These are phyloP conservation scores for Pestalotiopsis sp. DNA, from an alignment of 2,329 filamentous ascomycete genomes.

Conservation along the genomic window DNA sequence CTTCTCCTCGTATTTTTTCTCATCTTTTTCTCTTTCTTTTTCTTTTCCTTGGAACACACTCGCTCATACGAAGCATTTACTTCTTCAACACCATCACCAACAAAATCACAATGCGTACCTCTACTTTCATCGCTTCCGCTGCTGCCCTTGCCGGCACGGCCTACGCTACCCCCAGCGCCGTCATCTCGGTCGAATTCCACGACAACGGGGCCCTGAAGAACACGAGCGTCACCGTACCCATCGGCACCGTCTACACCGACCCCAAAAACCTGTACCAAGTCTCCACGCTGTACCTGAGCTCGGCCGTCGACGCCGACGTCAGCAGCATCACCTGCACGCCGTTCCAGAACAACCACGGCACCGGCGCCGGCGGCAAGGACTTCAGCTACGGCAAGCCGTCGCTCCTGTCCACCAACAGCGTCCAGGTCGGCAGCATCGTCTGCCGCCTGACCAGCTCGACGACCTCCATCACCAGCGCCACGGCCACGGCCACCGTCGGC, in stretches of 20 bases:
- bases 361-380: conserved; percentile 18
- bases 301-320: conserved; percentile 4
- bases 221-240: conserved; percentile 13
- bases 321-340: conserved; percentile 22
- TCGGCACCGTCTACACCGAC: conserved; percentile 19
- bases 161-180: neutral
- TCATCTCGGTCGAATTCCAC: conserved; percentile 23
- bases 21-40: neutral
- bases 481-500: neutral
- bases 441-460: conserved; percentile 16
- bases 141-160: neutral
- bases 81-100: neutral
- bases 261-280: conserved; percentile 17
- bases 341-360: conserved; percentile 20
- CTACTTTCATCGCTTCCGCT: conserved; percentile 19
- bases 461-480: neutral
- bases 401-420: conserved; percentile 27
- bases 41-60: neutral
- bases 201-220: conserved; percentile 11
- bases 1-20: neutral
- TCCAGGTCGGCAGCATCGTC: conserved; percentile 26
- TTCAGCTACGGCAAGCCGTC: conserved; percentile 22
- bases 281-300: conserved; percentile 26
- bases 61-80: neutral
- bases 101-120: conserved; percentile 21